phyloP scores from a whole-genome alignment of 306 rosid genomes.

The Ochetophila trinervis region DNA sequence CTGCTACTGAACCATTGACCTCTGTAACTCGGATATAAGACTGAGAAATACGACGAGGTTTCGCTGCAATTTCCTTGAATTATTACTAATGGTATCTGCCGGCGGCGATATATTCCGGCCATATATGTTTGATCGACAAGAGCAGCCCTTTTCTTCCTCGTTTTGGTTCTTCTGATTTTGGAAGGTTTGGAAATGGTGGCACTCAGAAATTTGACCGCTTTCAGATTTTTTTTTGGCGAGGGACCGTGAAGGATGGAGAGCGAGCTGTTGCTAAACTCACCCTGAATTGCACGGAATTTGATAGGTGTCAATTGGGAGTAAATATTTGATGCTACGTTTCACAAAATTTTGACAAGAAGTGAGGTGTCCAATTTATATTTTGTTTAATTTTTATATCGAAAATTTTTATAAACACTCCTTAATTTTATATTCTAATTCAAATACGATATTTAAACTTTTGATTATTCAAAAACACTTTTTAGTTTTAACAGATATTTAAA shows the following conservation, averaged over 20 bases:
- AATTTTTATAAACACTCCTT: too few relatives aligned
- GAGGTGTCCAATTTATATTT: too few relatives aligned
- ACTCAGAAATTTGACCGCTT: not conserved
- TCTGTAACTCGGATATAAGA: slow-evolving; percentile 23
- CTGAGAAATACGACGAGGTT: slow-evolving; percentile 18
- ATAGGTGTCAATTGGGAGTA: not conserved
- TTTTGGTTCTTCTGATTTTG: not conserved
- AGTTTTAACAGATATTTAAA: too few relatives aligned
- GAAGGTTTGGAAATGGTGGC: slow-evolving; percentile 6
- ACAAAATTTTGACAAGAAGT: too few relatives aligned
- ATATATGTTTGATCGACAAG: slow-evolving; percentile 2
- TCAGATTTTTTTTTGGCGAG: not conserved
- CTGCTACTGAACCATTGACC: slow-evolving; percentile 43
- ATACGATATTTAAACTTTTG: too few relatives aligned
- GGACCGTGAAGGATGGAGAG: not conserved
- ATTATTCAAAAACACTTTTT: too few relatives aligned
- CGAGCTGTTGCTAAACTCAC: too few relatives aligned
- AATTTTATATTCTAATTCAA: too few relatives aligned
- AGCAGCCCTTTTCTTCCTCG: slow-evolving; percentile 21
- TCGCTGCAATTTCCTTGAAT: slow-evolving; percentile 18
- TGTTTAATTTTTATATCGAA: too few relatives aligned
- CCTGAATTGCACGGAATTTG: too few relatives aligned
- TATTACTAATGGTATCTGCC: slow-evolving; percentile 16
- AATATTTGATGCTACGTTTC: too few relatives aligned
- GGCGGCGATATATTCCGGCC: slow-evolving; percentile 26